phyloP scores from a whole-genome alignment of 495 filamentous ascomycete genomes.

The Penicillium taxi region DNA sequence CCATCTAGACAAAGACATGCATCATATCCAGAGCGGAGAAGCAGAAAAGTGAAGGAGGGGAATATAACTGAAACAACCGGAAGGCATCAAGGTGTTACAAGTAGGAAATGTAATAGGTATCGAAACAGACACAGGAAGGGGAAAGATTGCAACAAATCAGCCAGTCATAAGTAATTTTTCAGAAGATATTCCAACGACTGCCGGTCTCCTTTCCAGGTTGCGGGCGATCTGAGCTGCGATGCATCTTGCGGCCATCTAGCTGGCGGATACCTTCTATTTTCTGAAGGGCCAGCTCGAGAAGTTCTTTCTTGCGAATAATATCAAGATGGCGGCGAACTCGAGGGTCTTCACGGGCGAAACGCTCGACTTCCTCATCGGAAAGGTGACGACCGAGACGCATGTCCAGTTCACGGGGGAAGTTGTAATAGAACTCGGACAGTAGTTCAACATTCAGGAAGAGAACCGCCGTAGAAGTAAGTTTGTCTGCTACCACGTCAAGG shows the following conservation, averaged over 20 bases:
- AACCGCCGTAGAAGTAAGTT: slow-evolving; percentile 88
- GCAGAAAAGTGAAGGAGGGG: slow-evolving; percentile 3
- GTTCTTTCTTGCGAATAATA: slow-evolving; percentile 81
- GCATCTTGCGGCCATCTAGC: slow-evolving; percentile 50
- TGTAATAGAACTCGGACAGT: slow-evolving; percentile 92
- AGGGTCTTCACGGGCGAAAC: slow-evolving; percentile 86
- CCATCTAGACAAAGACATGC: slow-evolving; percentile 6
- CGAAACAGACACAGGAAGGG: slow-evolving; percentile 6
- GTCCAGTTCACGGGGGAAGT: slow-evolving; percentile 92
- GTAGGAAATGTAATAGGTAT: slow-evolving; percentile 11
- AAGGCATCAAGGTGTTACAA: slow-evolving; percentile 3
- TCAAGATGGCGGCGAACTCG: slow-evolving; percentile 84
- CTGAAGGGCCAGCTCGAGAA: slow-evolving; percentile 81
- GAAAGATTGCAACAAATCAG: slow-evolving; percentile 6
- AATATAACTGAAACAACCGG: slow-evolving; percentile 7
- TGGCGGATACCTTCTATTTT: slow-evolving; percentile 87
- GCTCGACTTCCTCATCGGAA: slow-evolving; percentile 69
- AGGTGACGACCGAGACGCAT: slow-evolving; percentile 75
- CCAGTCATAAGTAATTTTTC: slow-evolving; percentile 3
- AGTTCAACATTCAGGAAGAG: slow-evolving; percentile 97
- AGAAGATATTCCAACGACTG: slow-evolving; percentile 39
- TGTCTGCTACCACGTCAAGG: slow-evolving; percentile 91
- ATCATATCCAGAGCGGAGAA: slow-evolving; percentile 4
- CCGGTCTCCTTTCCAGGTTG: slow-evolving; percentile 23
- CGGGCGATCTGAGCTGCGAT: slow-evolving; percentile 23